Evolutionary conservation across 106 monocot genomes (phyloP).

Genomic region (Dioscorea dumetorum): DNA sequence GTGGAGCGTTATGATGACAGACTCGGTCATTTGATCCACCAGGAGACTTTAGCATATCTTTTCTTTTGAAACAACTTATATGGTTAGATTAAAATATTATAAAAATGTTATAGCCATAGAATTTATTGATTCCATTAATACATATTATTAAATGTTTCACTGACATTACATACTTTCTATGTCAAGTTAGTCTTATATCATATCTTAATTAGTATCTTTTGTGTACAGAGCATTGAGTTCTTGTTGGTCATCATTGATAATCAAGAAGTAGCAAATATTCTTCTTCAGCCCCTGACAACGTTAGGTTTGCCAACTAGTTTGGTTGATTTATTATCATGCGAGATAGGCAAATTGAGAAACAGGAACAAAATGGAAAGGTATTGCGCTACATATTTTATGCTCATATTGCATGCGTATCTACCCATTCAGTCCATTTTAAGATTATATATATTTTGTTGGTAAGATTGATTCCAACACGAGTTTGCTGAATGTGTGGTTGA

Average conservation of each 20-base stretch:
- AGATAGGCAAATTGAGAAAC: conserved; percentile 41
- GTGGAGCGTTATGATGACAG: too few relatives aligned
- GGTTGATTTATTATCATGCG: conserved; percentile 36
- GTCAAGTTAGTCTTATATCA: not conserved
- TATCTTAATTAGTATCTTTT: conserved; percentile 1
- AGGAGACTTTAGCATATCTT: too few relatives aligned
- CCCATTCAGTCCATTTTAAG: too few relatives aligned
- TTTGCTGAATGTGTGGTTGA: too few relatives aligned
- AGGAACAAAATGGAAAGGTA: conserved; percentile 51
- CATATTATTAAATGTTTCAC: too few relatives aligned
- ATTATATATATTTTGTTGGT: too few relatives aligned
- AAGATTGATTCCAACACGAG: too few relatives aligned
- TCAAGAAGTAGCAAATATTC: conserved; percentile 39
- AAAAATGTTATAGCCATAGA: too few relatives aligned
- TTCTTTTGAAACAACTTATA: too few relatives aligned
- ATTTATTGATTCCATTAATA: too few relatives aligned
- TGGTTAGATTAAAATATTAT: too few relatives aligned
- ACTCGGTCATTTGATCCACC: too few relatives aligned
- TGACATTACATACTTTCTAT: not conserved
- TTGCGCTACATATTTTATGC: not conserved
- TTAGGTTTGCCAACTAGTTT: conserved; percentile 38
- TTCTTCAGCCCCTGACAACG: conserved; percentile 51
- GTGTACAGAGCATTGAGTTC: conserved; percentile 42
- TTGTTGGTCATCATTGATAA: conserved; percentile 41
- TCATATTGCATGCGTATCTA: not conserved